These are phyloP conservation scores for Santalum album DNA, from an alignment of 164 flowering plant species.

Conservation along the genomic window DNA sequence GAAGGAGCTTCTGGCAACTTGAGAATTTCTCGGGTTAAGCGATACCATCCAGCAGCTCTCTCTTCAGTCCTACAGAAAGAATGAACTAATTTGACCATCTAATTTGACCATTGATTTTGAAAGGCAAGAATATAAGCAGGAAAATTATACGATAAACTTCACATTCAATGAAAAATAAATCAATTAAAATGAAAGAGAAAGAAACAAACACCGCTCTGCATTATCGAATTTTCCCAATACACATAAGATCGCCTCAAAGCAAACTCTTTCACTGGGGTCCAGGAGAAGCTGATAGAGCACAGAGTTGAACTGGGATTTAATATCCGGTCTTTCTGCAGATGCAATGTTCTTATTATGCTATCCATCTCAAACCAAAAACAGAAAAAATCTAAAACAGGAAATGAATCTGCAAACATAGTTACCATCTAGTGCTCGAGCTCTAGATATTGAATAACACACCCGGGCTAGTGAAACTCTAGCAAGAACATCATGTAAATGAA, in stretches of 20 bases:
- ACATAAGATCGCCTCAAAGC: conserved; percentile 94
- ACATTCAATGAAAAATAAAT: not conserved
- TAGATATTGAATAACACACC: conserved; percentile 77
- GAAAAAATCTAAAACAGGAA: not conserved
- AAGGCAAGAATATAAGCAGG: not conserved
- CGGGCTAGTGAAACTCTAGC: conserved; percentile 94
- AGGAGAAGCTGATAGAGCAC: conserved; percentile 93
- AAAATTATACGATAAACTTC: not conserved
- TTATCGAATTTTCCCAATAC: conserved; percentile 82
- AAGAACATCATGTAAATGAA: conserved; percentile 95
- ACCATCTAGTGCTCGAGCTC: conserved; percentile 95
- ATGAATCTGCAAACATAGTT: conserved; percentile 10
- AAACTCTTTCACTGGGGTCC: conserved; percentile 98
- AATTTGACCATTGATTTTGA: too few species aligned
- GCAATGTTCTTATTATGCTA: conserved; percentile 1
- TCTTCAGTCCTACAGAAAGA: conserved; percentile 67
- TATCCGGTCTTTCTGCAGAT: conserved; percentile 82
- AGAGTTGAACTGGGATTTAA: conserved; percentile 79
- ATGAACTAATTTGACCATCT: not conserved
- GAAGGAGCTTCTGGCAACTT: conserved; percentile 93
- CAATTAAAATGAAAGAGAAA: not conserved
- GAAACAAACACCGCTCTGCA: conserved; percentile 54
- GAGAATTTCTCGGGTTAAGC: conserved; percentile 87
- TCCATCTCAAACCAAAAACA: not conserved
- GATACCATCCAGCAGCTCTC: conserved; percentile 97